A percentile compares a stretch with the other conserved stretches of the same genome.
Evolutionary conservation across 495 filamentous ascomycete species (phyloP).

Genomic region (Tuber aestivum): DNA sequence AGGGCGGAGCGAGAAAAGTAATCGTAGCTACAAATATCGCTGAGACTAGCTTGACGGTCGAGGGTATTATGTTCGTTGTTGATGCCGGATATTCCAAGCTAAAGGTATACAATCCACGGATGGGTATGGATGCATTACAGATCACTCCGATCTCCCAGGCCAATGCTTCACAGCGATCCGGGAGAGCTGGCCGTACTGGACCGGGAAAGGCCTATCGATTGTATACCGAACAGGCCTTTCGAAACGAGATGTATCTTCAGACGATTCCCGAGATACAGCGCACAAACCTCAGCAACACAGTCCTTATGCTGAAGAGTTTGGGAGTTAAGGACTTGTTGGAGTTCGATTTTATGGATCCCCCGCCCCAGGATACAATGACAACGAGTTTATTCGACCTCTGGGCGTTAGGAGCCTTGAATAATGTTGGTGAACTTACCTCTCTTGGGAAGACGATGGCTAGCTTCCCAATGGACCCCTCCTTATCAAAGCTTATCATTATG

Average conservation of each 20-base stretch:
- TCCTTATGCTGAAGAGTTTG: constrained; percentile 86
- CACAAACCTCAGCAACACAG: constrained; percentile 91
- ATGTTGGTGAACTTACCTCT: constrained; percentile 83
- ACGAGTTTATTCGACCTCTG: constrained; percentile 97
- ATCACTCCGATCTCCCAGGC: constrained; percentile 98
- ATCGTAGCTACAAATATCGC: constrained; percentile 99
- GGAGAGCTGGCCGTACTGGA: constrained; percentile 88
- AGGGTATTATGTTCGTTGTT: constrained; percentile 99
- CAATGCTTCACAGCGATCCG: constrained; percentile 87
- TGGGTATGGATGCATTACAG: constrained; percentile 99
- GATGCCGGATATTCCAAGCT: constrained; percentile 94
- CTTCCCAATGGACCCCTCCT: constrained; percentile 81
- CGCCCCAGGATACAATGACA: constrained; percentile 94
- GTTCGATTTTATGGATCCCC: constrained; percentile 99
- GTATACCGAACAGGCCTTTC: constrained; percentile 90
- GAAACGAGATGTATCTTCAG: constrained; percentile 94
- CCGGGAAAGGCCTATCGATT: constrained; percentile 93
- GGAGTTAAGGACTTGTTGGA: constrained; percentile 92
- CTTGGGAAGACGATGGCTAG: constrained; percentile 90
- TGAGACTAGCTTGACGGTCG: constrained; percentile 95
- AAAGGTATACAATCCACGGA: constrained; percentile 96
- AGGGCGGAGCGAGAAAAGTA: constrained; percentile 87
- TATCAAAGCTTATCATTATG: constrained; percentile 91
- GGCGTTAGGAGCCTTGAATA: constrained; percentile 89
- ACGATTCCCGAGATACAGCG: constrained; percentile 98